phyloP scores from a whole-genome alignment of 441 rosid species.

The Euphorbia celastroides region DNA sequence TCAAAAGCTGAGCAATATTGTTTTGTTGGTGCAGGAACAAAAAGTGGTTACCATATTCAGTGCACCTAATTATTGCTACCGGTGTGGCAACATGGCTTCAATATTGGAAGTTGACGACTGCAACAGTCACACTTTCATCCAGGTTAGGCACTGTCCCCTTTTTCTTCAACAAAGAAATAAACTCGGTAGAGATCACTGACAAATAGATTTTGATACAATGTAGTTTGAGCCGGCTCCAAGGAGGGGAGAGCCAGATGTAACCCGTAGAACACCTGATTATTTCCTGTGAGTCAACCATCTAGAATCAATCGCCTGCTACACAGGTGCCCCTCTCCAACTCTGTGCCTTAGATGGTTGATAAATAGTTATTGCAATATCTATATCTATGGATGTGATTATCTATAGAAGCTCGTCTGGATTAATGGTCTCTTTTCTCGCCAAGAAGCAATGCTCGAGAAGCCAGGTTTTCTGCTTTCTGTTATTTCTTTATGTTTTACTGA shows the following conservation, averaged over 20 bases:
- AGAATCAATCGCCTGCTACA: too few relatives aligned
- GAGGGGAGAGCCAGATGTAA: constrained; percentile 94
- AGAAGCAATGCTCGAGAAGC: constrained; percentile 40
- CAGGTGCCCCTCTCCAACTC: too few relatives aligned
- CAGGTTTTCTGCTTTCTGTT: constrained; percentile 30
- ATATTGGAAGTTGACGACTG: constrained; percentile 55
- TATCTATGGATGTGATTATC: neutral
- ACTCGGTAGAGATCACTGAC: neutral
- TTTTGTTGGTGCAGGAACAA: constrained; percentile 58
- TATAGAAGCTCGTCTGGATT: constrained; percentile 13
- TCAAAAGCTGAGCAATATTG: neutral
- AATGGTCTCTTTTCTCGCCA: constrained; percentile 13
- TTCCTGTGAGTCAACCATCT: constrained; percentile 45
- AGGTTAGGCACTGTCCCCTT: constrained; percentile 31
- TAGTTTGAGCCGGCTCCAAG: constrained; percentile 98
- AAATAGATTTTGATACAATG: constrained; percentile 10
- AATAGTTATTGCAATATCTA: too few relatives aligned
- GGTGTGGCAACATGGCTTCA: constrained; percentile 97
- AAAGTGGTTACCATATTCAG: constrained; percentile 93
- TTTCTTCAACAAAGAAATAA: neutral
- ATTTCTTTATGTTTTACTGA: neutral
- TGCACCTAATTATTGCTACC: constrained; percentile 89
- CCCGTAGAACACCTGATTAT: constrained; percentile 92
- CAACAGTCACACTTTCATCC: constrained; percentile 84
- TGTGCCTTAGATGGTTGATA: too few relatives aligned